Base-by-base conservation (phyloP, 1,284 basidiomycete genomes). In the Microbotryum scabiosae region DNA sequence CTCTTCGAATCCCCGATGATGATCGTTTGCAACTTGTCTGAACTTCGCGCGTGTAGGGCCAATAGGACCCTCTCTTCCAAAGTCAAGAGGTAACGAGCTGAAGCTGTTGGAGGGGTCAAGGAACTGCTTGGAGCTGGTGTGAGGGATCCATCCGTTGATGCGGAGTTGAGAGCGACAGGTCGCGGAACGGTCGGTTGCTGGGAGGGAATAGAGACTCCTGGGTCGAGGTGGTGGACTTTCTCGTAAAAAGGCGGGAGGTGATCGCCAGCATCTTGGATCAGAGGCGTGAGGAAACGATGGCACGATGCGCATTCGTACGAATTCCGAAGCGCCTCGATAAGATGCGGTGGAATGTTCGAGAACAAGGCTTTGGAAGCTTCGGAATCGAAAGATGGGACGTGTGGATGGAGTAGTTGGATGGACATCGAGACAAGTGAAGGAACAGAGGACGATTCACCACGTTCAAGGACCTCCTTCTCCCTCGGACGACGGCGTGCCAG, bases 181-280 rank as follows among this genome's bases (percentile, higher is more conserved):
- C 20, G 25, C 25, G 25, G 51, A 1, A n/a, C 25, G 18, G 30
- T 30, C 30, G 30, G 30, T 30, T 30, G 30, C 30, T 30, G 30
- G 30, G 30, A 30, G 30, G 51, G 51, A 5, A 52, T 30, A 23
- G 32, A n/a, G 30, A 52, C 51, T 4, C 51, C 51, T 30, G 51
- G 51, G 20, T 52, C 51, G 30, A 52, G 51, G 28, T 52, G 51
- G 30, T 52, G 12, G n/a, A 52, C 51, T 5, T n/a, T 25, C 3
- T 52, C 51, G 30, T 28, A 52, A n/a, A 52, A n/a, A 25, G 51
- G 25, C n/a, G 51, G 51, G 20, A 52, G 51, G 51, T 52, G 51
- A 28, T 16, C 30, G 18, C 8, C 9, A 25, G 26, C 23, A n/a
- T 52, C 26, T 20, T 52, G 25, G 9, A 25, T 52, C n/a, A n/a